A percentile compares a stretch with the other conserved stretches of the same genome.
Conservation (phyloP, 106 monocot genomes). For the Amphibolis antarctica region DNA sequence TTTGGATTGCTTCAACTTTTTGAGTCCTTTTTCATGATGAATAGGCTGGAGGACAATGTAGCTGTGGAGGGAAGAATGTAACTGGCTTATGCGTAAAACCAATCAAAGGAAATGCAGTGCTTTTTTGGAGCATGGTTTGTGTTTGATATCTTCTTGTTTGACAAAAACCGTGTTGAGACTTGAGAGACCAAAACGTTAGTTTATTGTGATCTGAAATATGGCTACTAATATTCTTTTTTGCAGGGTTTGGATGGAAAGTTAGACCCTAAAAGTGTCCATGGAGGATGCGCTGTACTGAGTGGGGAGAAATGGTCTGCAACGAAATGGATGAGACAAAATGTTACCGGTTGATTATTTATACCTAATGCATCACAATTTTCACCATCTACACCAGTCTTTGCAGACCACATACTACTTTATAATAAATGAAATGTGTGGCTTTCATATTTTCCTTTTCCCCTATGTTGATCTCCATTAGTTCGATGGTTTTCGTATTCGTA, state of each 20-base stretch:
- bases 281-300: slow-evolving; percentile 64
- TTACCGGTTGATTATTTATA: slow-evolving; percentile 19
- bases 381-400: too few species aligned
- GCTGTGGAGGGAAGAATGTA: slow-evolving; percentile 70
- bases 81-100: slow-evolving; percentile 72
- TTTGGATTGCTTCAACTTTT: too few species aligned
- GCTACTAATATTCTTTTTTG: slow-evolving; percentile 1
- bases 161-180: too few species aligned
- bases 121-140: slow-evolving; percentile 93
- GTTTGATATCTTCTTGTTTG: background rate
- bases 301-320: slow-evolving; percentile 98
- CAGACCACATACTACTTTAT: too few species aligned
- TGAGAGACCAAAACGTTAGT: too few species aligned
- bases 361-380: too few species aligned
- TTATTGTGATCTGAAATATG: too few species aligned
- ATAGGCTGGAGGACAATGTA: slow-evolving; percentile 76
- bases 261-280: slow-evolving; percentile 66
- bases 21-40: too few species aligned
- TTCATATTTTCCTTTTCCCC: too few species aligned
- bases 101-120: slow-evolving; percentile 74
- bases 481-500: too few species aligned
- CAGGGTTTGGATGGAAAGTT: slow-evolving; percentile 64
- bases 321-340: slow-evolving; percentile 86
- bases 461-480: too few species aligned
- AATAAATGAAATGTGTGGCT: too few species aligned